These are phyloP conservation scores for Trematosphaeria pertusa DNA, from an alignment of 2,329 filamentous ascomycete genomes.

Conservation along the genomic window DNA sequence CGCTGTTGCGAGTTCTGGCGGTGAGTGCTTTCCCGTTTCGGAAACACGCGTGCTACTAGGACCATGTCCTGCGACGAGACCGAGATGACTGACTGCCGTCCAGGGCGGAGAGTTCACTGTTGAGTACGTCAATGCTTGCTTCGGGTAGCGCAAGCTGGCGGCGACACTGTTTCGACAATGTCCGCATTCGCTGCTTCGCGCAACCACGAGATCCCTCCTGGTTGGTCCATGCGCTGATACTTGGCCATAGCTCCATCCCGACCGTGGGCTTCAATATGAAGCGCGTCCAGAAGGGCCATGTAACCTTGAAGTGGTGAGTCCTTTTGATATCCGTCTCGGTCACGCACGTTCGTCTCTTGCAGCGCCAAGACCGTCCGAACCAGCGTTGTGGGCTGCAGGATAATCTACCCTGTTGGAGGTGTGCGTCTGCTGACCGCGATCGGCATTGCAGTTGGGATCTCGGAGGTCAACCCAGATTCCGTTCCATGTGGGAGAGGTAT, in stretches of 20 bases:
- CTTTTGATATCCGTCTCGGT: conserved; percentile 35
- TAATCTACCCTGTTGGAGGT: conserved; percentile 34
- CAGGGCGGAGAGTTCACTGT: conserved; percentile 98
- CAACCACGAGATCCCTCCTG: conserved; percentile 34
- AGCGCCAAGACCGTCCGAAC: conserved; percentile 42
- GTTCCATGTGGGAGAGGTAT: conserved; percentile 99
- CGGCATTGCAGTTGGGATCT: conserved; percentile 78
- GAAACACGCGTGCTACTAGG: conserved; percentile 37
- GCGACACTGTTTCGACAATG: conserved; percentile 33
- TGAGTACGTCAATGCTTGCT: conserved; percentile 73
- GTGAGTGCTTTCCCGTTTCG: conserved; percentile 66
- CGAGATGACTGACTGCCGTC: conserved; percentile 39
- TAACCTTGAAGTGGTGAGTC: conserved; percentile 89
- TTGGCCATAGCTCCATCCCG: conserved; percentile 81
- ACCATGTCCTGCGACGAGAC: conserved; percentile 24
- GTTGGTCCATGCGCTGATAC: conserved; percentile 46
- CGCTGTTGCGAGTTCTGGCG: conserved; percentile 88
- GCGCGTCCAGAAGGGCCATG: conserved; percentile 95
- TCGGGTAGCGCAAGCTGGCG: conserved; percentile 34
- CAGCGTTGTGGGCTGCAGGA: conserved; percentile 38
- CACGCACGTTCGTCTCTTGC: conserved; percentile 46
- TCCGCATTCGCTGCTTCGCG: conserved; percentile 35
- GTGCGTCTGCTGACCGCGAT: conserved; percentile 46
- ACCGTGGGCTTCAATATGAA: conserved; percentile 99
- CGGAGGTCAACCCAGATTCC: conserved; percentile 94